Evolutionary conservation across 495 filamentous ascomycete species (phyloP).

Genomic region (Lichina pygmaea): DNA sequence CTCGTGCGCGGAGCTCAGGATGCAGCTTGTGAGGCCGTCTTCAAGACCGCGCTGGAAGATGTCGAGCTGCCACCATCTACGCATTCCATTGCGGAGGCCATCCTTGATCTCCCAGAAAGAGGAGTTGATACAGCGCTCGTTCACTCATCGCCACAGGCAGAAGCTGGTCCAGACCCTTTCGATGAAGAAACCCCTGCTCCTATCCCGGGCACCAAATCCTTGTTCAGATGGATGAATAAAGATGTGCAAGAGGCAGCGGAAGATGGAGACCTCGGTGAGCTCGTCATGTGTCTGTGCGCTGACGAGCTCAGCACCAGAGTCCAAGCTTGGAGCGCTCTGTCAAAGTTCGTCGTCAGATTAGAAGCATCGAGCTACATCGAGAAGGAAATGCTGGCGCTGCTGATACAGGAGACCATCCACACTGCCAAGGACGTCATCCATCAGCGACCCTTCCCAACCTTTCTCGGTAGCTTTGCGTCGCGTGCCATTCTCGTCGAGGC

Average conservation of each 20-base stretch:
- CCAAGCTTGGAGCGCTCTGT: conserved; percentile 42
- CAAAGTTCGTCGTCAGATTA: conserved; percentile 24
- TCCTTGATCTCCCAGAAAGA: too few species aligned
- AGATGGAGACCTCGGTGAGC: conserved; percentile 34
- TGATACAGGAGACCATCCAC: conserved; percentile 54
- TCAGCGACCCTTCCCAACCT: conserved; percentile 35
- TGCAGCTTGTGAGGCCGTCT: too few species aligned
- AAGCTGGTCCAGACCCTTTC: too few species aligned
- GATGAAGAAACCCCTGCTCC: too few species aligned
- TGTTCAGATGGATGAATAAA: conserved; percentile 40
- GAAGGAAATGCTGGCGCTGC: conserved; percentile 43
- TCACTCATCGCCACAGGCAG: too few species aligned
- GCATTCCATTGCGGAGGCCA: too few species aligned
- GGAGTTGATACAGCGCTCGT: too few species aligned
- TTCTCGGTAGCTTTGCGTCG: conserved; percentile 46
- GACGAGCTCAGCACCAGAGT: conserved; percentile 42
- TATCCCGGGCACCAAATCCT: not conserved
- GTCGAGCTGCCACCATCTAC: too few species aligned
- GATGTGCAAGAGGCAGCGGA: conserved; percentile 47
- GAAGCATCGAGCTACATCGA: conserved; percentile 43
- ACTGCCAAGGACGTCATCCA: conserved; percentile 30
- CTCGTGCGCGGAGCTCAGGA: not conserved
- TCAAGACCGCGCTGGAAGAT: too few species aligned
- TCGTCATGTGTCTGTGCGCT: conserved; percentile 53
- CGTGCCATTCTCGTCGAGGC: conserved; percentile 36